Evolutionary conservation across 2,329 filamentous ascomycete species (phyloP), one percentile per base, ranked within the genome.

Genomic region (Arthrobotrys conoides): DNA sequence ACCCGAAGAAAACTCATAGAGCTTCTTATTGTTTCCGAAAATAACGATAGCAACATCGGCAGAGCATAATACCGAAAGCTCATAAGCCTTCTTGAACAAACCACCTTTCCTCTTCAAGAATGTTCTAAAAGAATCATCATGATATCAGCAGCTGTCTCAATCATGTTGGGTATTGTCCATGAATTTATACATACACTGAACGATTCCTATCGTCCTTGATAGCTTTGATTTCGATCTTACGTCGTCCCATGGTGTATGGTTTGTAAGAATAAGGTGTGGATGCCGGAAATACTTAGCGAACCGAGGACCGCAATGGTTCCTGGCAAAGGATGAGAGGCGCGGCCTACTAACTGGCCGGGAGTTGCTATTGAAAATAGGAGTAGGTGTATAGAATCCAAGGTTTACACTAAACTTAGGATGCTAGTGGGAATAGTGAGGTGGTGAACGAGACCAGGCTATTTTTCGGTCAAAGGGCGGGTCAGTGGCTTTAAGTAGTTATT

Each of bases 191-290:
- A 86, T 93, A 97, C 94, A 97, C 94, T 83, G 94, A 97, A 84
- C 94, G 93, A 84, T 97, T 97, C 83, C 94, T 91, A 86, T 97
- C 94, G 90, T 97, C 94, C 86, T 97, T 97, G 88, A 98, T 98
- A 82, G 95, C 93, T 87, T 97, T 97, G 88, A 99, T 98, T 88
- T 98, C 96, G 84, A 99, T 99, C 90, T 99, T 99, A 89, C 96
- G 91, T 86, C 96, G 91, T 85, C 96, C 96, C 96, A 99, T 99
- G 68, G 80, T 86, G 83, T 9, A 12, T 36, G 18, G 44, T 9
- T 61, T 41, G 3, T n/a, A 41, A 41, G 1, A 41, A 61, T 59
- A 44, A 36, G 36, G 22, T 27, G 36, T 27, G 57, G 36, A 61
- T 44, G 36, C 57, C 20, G 53, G 33, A 24, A 59, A 41, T 20